A percentile compares a stretch with the other conserved stretches of the same genome.
These are phyloP conservation scores for Myriosclerotinia scirpicola DNA, from an alignment of 2,329 filamentous ascomycete genomes.

Conservation along the genomic window DNA sequence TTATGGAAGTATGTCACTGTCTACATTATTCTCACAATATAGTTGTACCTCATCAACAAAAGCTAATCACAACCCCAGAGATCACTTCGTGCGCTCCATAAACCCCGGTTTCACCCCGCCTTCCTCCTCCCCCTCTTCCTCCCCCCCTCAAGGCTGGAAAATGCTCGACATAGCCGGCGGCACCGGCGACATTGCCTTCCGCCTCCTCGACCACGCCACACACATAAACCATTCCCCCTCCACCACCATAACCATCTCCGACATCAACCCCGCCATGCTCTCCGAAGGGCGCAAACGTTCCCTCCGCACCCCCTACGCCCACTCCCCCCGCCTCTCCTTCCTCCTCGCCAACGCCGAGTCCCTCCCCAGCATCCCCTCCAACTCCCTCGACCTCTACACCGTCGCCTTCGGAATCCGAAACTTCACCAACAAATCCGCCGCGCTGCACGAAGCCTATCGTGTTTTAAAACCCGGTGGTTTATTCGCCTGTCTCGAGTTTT, in stretches of 20 bases:
- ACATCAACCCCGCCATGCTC: conserved; percentile 97
- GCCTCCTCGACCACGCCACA: conserved; percentile 85
- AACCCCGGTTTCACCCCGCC: conserved; percentile 60
- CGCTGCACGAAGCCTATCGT: conserved; percentile 78
- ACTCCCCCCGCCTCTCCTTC: conserved; percentile 66
- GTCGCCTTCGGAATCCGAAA: conserved; percentile 97
- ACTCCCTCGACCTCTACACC: conserved; percentile 89
- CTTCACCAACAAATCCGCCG: conserved; percentile 87
- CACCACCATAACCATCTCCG: conserved; percentile 84
- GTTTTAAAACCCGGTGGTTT: conserved; percentile 93
- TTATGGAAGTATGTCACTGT: conserved; percentile 71
- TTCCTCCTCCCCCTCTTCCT: conserved; percentile 38
- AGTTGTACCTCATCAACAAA: not conserved
- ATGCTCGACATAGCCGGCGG: conserved; percentile 97
- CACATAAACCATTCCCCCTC: conserved; percentile 75
- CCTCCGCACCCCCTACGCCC: conserved; percentile 51
- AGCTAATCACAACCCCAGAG: conserved; percentile 46
- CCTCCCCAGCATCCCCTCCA: conserved; percentile 63
- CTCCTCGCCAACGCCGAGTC: conserved; percentile 88
- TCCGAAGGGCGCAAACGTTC: conserved; percentile 82
- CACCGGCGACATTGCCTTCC: conserved; percentile 96
- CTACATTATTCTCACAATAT: not conserved
- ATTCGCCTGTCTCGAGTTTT: conserved; percentile 96
- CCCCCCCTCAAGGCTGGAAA: conserved; percentile 56
- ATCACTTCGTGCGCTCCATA: conserved; percentile 89